Evolutionary conservation across 306 rosid genomes (phyloP).

Genomic region (Prinsepia uniflora): DNA sequence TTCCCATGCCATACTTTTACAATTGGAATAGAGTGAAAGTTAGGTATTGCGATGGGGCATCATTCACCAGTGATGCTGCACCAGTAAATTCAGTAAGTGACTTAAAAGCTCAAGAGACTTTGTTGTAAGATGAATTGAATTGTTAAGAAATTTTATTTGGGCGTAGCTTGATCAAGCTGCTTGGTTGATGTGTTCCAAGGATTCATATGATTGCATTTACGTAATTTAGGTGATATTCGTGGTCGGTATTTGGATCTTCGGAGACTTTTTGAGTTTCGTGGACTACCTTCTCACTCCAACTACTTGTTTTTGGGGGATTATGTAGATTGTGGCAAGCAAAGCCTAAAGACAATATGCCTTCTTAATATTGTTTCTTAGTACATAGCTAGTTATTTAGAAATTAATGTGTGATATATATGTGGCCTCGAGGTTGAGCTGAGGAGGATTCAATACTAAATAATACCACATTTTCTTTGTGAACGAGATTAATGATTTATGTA

Average conservation of each 20-base stretch:
- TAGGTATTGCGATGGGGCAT: conserved; percentile 90
- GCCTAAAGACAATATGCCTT: conserved; percentile 84
- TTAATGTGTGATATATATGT: too few relatives aligned
- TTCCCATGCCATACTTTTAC: conserved; percentile 58
- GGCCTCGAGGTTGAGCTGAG: too few relatives aligned
- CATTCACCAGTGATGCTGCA: conserved; percentile 89
- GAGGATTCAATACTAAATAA: too few relatives aligned
- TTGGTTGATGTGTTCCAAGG: too few relatives aligned
- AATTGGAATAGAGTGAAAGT: conserved; percentile 87
- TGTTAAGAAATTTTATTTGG: too few relatives aligned
- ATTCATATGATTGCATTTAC: neutral
- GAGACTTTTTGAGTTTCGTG: conserved; percentile 74
- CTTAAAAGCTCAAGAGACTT: neutral
- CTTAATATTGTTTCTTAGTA: conserved; percentile 20
- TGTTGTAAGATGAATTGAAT: too few relatives aligned
- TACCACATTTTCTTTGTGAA: too few relatives aligned
- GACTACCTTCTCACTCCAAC: conserved; percentile 78
- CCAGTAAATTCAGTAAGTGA: conserved; percentile 72
- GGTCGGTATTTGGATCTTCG: conserved; percentile 86
- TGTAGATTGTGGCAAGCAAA: conserved; percentile 88
- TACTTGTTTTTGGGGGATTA: conserved; percentile 85
- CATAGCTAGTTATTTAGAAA: too few relatives aligned
- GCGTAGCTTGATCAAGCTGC: too few relatives aligned
- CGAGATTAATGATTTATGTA: too few relatives aligned
- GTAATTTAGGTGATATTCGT: conserved; percentile 71